Conservation (phyloP, 2,329 filamentous ascomycete species). For the Metarhizium brunneum region DNA sequence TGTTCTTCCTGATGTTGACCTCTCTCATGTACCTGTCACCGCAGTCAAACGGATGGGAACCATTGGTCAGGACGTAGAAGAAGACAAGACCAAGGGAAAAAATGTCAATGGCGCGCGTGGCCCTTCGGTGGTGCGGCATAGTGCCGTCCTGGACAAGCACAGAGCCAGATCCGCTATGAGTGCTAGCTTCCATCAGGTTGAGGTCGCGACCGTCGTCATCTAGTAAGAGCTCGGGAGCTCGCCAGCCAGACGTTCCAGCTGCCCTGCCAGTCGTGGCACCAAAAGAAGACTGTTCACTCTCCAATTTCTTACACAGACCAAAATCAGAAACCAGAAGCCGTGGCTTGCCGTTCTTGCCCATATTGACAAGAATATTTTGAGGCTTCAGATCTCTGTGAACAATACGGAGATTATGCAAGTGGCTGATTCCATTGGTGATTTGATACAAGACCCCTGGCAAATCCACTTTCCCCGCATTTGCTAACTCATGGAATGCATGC, state of each 20-base stretch:
- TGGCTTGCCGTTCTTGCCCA: conserved; percentile 59
- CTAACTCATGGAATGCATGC: conserved; percentile 55
- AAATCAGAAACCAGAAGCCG: conserved; percentile 97
- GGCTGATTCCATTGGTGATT: conserved; percentile 79
- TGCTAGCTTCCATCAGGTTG: conserved; percentile 39
- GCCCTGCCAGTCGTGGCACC: conserved; percentile 90
- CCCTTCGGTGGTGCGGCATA: conserved; percentile 57
- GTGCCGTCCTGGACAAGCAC: conserved; percentile 48
- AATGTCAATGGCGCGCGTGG: conserved; percentile 93
- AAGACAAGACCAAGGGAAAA: conserved; percentile 97
- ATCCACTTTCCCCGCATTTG: conserved; percentile 64
- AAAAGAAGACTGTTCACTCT: conserved; percentile 89
- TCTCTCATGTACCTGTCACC: conserved; percentile 93
- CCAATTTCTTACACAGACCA: conserved; percentile 92
- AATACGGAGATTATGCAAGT: conserved; percentile 85
- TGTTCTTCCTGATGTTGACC: conserved; percentile 91
- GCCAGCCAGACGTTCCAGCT: conserved; percentile 90
- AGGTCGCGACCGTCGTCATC: conserved; percentile 58
- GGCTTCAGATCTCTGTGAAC: conserved; percentile 97
- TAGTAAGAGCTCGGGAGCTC: conserved; percentile 84
- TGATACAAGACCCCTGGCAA: conserved; percentile 76
- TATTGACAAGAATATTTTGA: conserved; percentile 86
- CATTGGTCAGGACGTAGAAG: conserved; percentile 94
- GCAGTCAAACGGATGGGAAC: conserved; percentile 86
- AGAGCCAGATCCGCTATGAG: conserved; percentile 52